Base-by-base conservation (phyloP, 306 rosid genomes). In the Acmispon strigosus region DNA sequence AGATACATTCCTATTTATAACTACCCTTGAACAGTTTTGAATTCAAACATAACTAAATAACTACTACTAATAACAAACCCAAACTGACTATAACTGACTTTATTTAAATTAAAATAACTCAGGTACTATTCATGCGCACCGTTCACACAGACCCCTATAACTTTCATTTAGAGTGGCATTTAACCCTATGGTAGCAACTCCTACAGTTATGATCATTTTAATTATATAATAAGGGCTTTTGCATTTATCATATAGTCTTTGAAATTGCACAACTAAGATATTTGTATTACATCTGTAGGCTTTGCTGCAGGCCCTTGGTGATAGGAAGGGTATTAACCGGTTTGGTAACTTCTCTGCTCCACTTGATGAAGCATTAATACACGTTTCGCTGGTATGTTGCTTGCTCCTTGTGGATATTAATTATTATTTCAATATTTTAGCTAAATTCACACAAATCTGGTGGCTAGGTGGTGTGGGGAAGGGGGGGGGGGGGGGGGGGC, bases 271-370 rank as follows among this genome's bases (percentile, higher is more conserved):
- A 64, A 14, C 53, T 39, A 52, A 69, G 56, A 47, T 60, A 57
- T 43, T 60, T 74, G 42, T 59, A 17, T 66, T 55, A 24, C 70
- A 27, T 72, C 45, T 75, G 56, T 82, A 92, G 97, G 94, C 96
- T 76, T 77, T 86, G 64, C 86, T 86, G 71, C 85, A 91, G 62
- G 97, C 96, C 12, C 96, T 92, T 72, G 96, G 94, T 59, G 94
- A 92, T 78, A 84, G 97, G 75, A 92, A 84, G 78, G 97, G 97
- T 57, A 87, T 89, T 73, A 75, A 84, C 59, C 89, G 96, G 79
- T 92, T 92, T 48, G 97, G 97, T 20, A 77, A 92, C 86, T 92
- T 92, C 82, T 87, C 97, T 43, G 92, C 96, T 54, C 90, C 97
- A 73, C 97, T 89, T 29, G 97, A 92, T 80, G 97, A 92, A 80